Percentiles rank a stretch among this genome's conserved stretches.
Evolutionary conservation across 1,284 basidiomycete species (phyloP).

Genomic region (Pseudozyma sp.): DNA sequence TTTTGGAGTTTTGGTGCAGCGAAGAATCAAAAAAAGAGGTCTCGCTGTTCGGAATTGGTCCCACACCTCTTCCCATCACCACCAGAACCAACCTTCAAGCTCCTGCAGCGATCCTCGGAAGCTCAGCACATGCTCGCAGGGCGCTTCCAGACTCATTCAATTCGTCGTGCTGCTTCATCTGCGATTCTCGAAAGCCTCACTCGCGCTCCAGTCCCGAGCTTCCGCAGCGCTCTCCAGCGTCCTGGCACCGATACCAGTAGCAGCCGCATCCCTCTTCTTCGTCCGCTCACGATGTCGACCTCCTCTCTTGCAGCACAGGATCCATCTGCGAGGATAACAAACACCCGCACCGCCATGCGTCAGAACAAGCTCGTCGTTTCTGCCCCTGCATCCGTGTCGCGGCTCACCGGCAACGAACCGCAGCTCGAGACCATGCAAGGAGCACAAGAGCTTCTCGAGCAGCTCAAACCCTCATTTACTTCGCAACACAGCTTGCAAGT

Average conservation of each 20-base stretch:
- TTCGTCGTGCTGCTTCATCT: slow-evolving; percentile 5
- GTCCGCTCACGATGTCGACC: slow-evolving; percentile 10
- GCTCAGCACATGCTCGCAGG: slow-evolving; percentile 27
- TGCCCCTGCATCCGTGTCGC: slow-evolving; percentile 22
- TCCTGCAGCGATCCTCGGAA: background rate
- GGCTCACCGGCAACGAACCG: slow-evolving; percentile 26
- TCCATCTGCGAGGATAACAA: background rate
- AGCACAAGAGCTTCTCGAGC: slow-evolving; percentile 26
- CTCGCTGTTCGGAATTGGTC: background rate
- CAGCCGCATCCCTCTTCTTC: background rate
- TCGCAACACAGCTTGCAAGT: slow-evolving; percentile 31
- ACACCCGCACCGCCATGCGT: slow-evolving; percentile 23
- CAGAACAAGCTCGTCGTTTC: slow-evolving; percentile 26
- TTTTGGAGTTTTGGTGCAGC: slow-evolving; percentile 2
- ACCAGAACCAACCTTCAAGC: background rate
- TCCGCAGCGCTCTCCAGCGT: background rate
- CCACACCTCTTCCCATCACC: background rate
- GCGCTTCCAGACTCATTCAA: background rate
- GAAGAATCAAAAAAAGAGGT: background rate
- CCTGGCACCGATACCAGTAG: background rate
- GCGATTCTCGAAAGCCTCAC: background rate
- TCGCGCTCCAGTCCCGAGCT: background rate
- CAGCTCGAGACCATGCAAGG: slow-evolving; percentile 22
- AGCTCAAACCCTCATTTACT: slow-evolving; percentile 29
- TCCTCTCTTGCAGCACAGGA: background rate